Conservation (phyloP, 192 early-diverging fungal species). For the Backusella parvicylindrica region DNA sequence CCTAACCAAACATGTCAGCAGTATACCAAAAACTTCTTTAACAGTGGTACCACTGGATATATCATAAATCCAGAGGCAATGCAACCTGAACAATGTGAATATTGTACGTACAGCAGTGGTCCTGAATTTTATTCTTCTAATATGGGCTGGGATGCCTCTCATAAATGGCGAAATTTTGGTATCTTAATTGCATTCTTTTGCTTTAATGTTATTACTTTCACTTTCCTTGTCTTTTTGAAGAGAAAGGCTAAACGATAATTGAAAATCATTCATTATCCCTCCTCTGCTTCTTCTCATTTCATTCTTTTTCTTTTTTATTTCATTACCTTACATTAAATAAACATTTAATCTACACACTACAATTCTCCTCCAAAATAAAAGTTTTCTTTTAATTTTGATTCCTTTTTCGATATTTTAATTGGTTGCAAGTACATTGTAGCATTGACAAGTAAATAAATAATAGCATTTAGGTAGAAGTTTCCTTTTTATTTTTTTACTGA, state of each 20-base stretch:
- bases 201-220: constrained; percentile 55
- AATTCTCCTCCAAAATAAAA: background rate
- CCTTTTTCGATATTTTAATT: background rate
- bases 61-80: constrained; percentile 14
- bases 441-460: background rate
- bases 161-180: constrained; percentile 70
- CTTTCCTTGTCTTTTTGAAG: constrained; percentile 42
- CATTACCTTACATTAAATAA: background rate
- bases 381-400: background rate
- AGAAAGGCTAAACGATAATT: constrained; percentile 20
- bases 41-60: background rate
- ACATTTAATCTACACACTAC: background rate
- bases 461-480: too few species aligned
- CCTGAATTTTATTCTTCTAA: constrained; percentile 47
- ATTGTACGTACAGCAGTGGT: constrained; percentile 54
- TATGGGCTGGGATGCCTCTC: constrained; percentile 48
- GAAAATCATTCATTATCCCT: background rate
- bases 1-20: constrained; percentile 54
- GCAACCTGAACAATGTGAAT: constrained; percentile 49
- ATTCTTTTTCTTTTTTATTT: background rate
- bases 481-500: too few species aligned
- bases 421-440: too few species aligned
- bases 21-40: constrained; percentile 36
- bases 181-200: constrained; percentile 57
- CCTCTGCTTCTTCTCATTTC: background rate